These are phyloP conservation scores for Penicillium sp. DNA, from an alignment of 2,329 filamentous ascomycete species.

Conservation along the genomic window DNA sequence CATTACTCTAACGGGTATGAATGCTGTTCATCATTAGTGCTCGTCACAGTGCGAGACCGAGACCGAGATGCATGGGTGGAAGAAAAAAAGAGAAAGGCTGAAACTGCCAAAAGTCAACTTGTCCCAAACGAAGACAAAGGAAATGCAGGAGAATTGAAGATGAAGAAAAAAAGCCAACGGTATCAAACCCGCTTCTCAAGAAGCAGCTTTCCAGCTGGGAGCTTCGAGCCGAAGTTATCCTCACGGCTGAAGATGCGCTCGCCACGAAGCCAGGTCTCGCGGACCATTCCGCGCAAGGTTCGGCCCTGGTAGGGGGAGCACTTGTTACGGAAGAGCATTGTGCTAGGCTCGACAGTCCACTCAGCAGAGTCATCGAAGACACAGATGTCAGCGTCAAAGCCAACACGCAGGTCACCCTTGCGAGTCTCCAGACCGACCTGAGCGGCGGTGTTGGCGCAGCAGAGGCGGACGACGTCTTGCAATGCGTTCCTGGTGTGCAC, in stretches of 20 bases:
- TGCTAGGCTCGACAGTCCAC: slow-evolving; percentile 71
- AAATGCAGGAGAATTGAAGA: slow-evolving; percentile 9
- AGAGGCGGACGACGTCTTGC: slow-evolving; percentile 80
- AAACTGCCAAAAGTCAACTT: slow-evolving; percentile 11
- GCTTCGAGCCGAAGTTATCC: slow-evolving; percentile 41
- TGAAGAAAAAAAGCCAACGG: slow-evolving; percentile 12
- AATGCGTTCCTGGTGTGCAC: slow-evolving; percentile 55
- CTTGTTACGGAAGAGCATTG: slow-evolving; percentile 94
- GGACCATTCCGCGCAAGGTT: slow-evolving; percentile 72
- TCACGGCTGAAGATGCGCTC: slow-evolving; percentile 69
- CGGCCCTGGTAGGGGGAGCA: slow-evolving; percentile 88
- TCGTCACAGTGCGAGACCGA: slow-evolving; percentile 17
- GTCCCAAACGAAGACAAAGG: slow-evolving; percentile 1
- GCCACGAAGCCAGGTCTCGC: slow-evolving; percentile 82
- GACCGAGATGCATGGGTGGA: slow-evolving; percentile 23
- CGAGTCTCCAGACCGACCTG: slow-evolving; percentile 80
- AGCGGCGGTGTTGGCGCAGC: slow-evolving; percentile 78
- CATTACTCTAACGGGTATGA: slow-evolving; percentile 28
- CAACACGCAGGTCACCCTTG: slow-evolving; percentile 78
- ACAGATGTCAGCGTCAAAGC: slow-evolving; percentile 86
- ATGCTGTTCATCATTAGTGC: slow-evolving; percentile 28
- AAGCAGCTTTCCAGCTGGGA: slow-evolving; percentile 39
- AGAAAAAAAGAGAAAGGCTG: slow-evolving; percentile 7
- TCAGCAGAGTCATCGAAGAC: slow-evolving; percentile 83
- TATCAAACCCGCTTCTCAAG: slow-evolving; percentile 40